These are phyloP conservation scores for Neurospora sp. DNA, from an alignment of 495 filamentous ascomycete genomes.

Conservation along the genomic window DNA sequence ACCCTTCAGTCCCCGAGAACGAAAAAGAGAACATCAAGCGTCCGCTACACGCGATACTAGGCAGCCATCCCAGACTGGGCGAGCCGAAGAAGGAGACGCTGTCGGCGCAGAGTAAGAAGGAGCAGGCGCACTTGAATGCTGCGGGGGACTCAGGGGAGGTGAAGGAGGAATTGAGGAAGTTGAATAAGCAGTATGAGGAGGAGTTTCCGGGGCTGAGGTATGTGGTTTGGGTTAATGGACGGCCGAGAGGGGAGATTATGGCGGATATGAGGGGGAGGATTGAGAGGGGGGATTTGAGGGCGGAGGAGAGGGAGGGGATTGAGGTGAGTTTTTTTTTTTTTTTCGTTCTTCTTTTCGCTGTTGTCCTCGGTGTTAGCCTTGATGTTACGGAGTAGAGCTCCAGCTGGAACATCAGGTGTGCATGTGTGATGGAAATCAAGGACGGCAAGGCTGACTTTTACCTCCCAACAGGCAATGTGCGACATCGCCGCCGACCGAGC, in stretches of 20 bases:
- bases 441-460: neutral
- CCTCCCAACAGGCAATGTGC: conserved; percentile 33
- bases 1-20: conserved; percentile 1
- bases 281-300: conserved; percentile 49
- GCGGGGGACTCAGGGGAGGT: conserved; percentile 25
- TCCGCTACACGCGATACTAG: conserved; percentile 53
- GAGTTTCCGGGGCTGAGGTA: conserved; percentile 78
- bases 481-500: conserved; percentile 39
- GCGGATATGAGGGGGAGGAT: conserved; percentile 75
- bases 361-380: too few species aligned
- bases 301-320: conserved; percentile 66
- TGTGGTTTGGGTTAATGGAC: conserved; percentile 88
- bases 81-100: conserved; percentile 47
- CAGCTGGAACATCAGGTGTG: too few species aligned
- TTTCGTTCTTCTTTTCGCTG: too few species aligned
- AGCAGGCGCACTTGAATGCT: conserved; percentile 64
- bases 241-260: conserved; percentile 64
- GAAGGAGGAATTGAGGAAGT: conserved; percentile 42
- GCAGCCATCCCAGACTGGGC: conserved; percentile 82
- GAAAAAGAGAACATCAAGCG: neutral
- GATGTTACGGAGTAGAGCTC: too few species aligned
- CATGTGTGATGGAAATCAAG: too few species aligned
- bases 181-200: conserved; percentile 78
- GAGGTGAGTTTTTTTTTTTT: conserved; percentile 42
- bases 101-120: conserved; percentile 62